Base-by-base conservation (phyloP, 345 rosid genomes). In the Cochlearia excelsa region DNA sequence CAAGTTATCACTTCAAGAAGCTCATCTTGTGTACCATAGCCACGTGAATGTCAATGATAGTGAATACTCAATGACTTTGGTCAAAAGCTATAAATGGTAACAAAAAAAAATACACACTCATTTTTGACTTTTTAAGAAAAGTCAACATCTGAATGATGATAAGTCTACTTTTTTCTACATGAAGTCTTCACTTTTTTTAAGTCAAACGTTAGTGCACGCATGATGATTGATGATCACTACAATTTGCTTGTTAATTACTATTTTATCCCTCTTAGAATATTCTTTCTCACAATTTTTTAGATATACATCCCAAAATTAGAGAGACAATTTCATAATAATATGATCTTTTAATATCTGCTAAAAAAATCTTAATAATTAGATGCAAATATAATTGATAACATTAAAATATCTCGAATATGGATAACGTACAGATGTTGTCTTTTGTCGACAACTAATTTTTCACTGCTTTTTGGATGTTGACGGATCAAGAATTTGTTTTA, bases 11-110 rank as follows among this genome's bases (percentile, higher is more conserved):
- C n/a, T n/a, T n/a, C n/a, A n/a, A n/a, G n/a, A n/a, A n/a, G n/a
- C 78, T 82, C 88, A 53, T 82, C 85, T 59, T 78, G 63, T 48
- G 88, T 80, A 67, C 88, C 88, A 60, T 77, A 83, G 9, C 88
- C 88, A 67, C 83, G 83, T 82, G 58, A 31, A 31, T 31, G 5
- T 31, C 5, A 31, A 69, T 61, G 44, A 60, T 8, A 7, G 42
- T 3, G 55, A 52, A 1, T 34, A 67, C 47, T 43, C 31, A 49
- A 2, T 45, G 9, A 29, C 37, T 43, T 34, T 3, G 47, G 2
- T 59, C 65, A 51, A 35, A 38, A 43, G 52, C 6, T 34, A 44
- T 26, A 6, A 58, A 35, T 44, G 10, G 65, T 67, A 42, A 50
- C 26, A 33, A 3, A 2, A 3, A 33, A 35, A 35, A 5, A 5